Evolutionary conservation across 1,139 yeast species (phyloP).

Genomic region (Neolecta irregularis): DNA sequence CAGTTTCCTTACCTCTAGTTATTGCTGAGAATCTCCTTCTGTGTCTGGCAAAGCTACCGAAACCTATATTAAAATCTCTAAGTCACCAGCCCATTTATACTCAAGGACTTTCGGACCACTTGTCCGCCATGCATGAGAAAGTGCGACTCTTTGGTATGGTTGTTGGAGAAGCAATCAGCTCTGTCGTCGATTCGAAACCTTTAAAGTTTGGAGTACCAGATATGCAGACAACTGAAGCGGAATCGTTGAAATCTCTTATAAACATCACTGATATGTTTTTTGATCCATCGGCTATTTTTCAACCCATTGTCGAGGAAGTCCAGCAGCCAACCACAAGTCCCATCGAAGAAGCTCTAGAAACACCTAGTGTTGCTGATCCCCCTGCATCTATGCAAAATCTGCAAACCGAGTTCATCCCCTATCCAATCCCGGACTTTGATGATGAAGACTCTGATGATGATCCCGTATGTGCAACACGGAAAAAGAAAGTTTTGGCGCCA

Average conservation of each 20-base stretch:
- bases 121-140: not conserved
- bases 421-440: constrained; percentile 2
- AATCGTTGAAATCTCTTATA: constrained; percentile 1
- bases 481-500: constrained; percentile 1
- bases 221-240: not conserved
- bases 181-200: not conserved
- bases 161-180: not conserved
- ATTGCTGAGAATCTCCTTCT: not conserved
- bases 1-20: not conserved
- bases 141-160: constrained; percentile 1
- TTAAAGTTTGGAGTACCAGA: not conserved
- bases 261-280: not conserved
- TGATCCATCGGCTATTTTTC: not conserved
- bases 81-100: not conserved
- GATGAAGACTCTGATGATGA: constrained; percentile 4
- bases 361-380: not conserved
- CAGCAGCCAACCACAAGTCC: not conserved
- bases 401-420: constrained; percentile 1
- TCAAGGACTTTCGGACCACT: not conserved
- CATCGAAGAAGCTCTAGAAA: not conserved
- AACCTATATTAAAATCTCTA: not conserved
- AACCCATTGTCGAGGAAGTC: not conserved
- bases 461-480: not conserved
- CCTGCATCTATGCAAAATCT: not conserved
- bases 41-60: not conserved